Evolutionary conservation across 2,329 filamentous ascomycete species (phyloP).

Genomic region (Tolypocladium album): DNA sequence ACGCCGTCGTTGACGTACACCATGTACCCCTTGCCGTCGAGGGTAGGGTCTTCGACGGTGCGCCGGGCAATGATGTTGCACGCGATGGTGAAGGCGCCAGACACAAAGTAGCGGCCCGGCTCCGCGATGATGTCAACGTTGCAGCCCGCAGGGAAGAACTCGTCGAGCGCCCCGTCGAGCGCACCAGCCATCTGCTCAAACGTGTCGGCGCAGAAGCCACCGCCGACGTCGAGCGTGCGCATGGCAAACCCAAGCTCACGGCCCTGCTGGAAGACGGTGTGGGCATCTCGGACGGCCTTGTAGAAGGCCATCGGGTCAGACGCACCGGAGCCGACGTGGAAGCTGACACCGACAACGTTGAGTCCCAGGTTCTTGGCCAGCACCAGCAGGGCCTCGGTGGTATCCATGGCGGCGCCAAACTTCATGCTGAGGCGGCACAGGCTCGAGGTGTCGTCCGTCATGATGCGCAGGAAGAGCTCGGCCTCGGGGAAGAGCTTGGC

Average conservation of each 20-base stretch:
- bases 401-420: conserved; percentile 85
- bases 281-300: conserved; percentile 84
- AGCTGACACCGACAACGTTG: conserved; percentile 91
- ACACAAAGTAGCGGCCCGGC: conserved; percentile 93
- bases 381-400: conserved; percentile 63
- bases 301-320: conserved; percentile 86
- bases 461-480: conserved; percentile 86
- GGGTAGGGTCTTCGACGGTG: conserved; percentile 63
- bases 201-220: conserved; percentile 81
- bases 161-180: conserved; percentile 68
- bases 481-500: conserved; percentile 83
- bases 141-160: conserved; percentile 67
- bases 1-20: conserved; percentile 95
- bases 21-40: conserved; percentile 73
- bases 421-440: conserved; percentile 94
- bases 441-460: conserved; percentile 91
- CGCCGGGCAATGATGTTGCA: conserved; percentile 94
- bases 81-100: conserved; percentile 85
- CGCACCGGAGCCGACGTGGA: conserved; percentile 94
- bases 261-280: conserved; percentile 80
- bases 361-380: conserved; percentile 74
- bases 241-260: conserved; percentile 65
- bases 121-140: conserved; percentile 84
- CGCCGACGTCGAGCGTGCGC: conserved; percentile 85
- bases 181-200: conserved; percentile 86